These are phyloP conservation scores for Ceratopteris richardii DNA, from an alignment of 75 land plant species.

Conservation along the genomic window DNA sequence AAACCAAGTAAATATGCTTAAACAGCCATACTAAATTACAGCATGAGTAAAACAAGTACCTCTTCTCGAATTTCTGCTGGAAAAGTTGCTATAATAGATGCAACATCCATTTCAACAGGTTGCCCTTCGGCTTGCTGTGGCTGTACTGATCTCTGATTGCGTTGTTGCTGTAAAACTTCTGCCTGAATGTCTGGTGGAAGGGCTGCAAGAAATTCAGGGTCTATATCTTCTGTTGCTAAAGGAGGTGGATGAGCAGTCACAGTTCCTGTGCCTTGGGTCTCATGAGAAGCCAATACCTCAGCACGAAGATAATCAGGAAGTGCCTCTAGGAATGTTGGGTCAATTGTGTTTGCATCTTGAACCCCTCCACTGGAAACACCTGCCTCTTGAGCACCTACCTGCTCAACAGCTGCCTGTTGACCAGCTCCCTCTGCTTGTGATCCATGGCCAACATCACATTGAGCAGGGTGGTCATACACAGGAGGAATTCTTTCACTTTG, in stretches of 20 bases:
- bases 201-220: constrained; percentile 43
- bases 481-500: background rate
- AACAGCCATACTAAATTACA: background rate
- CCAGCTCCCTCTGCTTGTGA: background rate
- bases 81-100: constrained; percentile 44
- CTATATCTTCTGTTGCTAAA: constrained; percentile 33
- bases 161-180: constrained; percentile 37
- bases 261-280: constrained; percentile 19
- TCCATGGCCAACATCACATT: too few species aligned
- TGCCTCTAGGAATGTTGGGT: constrained; percentile 40
- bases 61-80: constrained; percentile 42
- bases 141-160: constrained; percentile 20
- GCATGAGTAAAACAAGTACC: constrained; percentile 5
- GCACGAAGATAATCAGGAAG: constrained; percentile 43
- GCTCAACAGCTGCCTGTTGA: background rate
- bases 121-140: constrained; percentile 34
- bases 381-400: constrained; percentile 9
- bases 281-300: constrained; percentile 39
- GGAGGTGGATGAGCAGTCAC: constrained; percentile 18
- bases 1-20: too few species aligned
- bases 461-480: background rate
- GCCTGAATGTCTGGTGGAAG: constrained; percentile 43
- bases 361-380: constrained; percentile 7
- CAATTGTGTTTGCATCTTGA: constrained; percentile 20
- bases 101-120: constrained; percentile 46